Evolutionary conservation across 1,139 yeast genomes (phyloP).

Genomic region (Arxiozyma slooffiae): DNA sequence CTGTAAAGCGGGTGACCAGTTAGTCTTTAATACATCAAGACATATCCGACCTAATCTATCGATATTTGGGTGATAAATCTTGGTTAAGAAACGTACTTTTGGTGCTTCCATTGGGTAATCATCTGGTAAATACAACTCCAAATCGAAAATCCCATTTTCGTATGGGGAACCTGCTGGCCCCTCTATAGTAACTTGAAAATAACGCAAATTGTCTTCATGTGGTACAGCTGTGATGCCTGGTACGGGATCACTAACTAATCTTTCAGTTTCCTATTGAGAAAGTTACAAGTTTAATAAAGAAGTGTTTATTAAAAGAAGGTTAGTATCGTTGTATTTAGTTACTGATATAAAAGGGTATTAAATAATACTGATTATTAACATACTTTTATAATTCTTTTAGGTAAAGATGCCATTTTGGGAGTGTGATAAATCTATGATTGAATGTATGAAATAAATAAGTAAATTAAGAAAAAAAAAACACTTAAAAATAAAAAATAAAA

Average conservation of each 20-base stretch:
- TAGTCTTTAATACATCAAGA: slow-evolving; percentile 80
- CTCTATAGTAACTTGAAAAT: slow-evolving; percentile 78
- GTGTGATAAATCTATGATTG: not conserved
- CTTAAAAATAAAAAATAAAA: not conserved
- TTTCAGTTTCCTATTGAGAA: slow-evolving; percentile 62
- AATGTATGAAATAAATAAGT: not conserved
- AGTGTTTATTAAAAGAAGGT: not conserved
- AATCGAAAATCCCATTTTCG: slow-evolving; percentile 53
- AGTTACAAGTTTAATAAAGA: not conserved
- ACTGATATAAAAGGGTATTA: not conserved
- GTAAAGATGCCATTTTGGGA: slow-evolving; percentile 48
- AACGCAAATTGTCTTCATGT: slow-evolving; percentile 84
- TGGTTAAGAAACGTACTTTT: slow-evolving; percentile 82
- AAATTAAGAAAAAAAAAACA: not conserved
- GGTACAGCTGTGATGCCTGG: slow-evolving; percentile 93
- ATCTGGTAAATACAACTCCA: slow-evolving; percentile 44
- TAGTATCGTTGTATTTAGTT: not conserved
- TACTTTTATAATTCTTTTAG: slow-evolving; percentile 81
- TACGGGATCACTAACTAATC: slow-evolving; percentile 87
- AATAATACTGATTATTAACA: slow-evolving; percentile 7
- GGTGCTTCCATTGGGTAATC: slow-evolving; percentile 77
- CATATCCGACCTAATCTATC: slow-evolving; percentile 93
- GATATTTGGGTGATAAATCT: slow-evolving; percentile 92
- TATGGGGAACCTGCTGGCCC: slow-evolving; percentile 68
- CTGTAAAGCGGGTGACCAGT: slow-evolving; percentile 98